phyloP scores from a whole-genome alignment of 345 rosid species.

The Trapa incisa region DNA sequence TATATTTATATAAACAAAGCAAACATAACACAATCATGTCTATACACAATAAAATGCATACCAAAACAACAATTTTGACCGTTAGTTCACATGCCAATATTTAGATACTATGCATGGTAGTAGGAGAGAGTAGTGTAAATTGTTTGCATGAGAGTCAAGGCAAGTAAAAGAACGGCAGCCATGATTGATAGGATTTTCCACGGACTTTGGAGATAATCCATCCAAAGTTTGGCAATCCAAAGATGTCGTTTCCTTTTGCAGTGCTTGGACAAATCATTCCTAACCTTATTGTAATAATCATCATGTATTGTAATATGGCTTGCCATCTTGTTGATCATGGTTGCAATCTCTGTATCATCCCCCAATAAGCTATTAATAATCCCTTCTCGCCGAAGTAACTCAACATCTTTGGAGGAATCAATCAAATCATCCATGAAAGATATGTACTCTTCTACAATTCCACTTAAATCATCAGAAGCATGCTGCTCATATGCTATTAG shows the following conservation, averaged over 20 bases:
- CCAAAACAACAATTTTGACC: too few relatives aligned
- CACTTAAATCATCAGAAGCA: neutral
- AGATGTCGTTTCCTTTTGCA: too few relatives aligned
- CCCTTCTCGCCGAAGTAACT: too few relatives aligned
- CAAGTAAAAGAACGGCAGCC: neutral
- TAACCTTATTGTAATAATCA: neutral
- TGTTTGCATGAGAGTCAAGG: neutral
- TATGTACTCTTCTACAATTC: slow-evolving; percentile 5
- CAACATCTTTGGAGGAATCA: too few relatives aligned
- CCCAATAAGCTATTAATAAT: slow-evolving; percentile 5
- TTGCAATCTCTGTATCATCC: slow-evolving; percentile 3
- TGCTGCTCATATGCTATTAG: slow-evolving; percentile 17
- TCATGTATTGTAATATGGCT: too few relatives aligned
- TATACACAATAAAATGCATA: too few relatives aligned
- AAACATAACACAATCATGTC: too few relatives aligned
- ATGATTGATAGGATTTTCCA: neutral
- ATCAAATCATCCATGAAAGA: too few relatives aligned
- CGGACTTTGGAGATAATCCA: neutral
- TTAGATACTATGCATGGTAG: neutral
- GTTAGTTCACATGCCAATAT: too few relatives aligned
- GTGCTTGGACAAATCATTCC: neutral
- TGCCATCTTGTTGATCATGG: neutral
- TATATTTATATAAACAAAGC: too few relatives aligned
- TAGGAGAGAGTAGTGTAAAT: neutral
- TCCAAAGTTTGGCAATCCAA: slow-evolving; percentile 7